A percentile compares a stretch with the other conserved stretches of the same genome.
These are phyloP conservation scores for Byssoonygena ceratinophila DNA, from an alignment of 2,329 filamentous ascomycete genomes.

Conservation along the genomic window DNA sequence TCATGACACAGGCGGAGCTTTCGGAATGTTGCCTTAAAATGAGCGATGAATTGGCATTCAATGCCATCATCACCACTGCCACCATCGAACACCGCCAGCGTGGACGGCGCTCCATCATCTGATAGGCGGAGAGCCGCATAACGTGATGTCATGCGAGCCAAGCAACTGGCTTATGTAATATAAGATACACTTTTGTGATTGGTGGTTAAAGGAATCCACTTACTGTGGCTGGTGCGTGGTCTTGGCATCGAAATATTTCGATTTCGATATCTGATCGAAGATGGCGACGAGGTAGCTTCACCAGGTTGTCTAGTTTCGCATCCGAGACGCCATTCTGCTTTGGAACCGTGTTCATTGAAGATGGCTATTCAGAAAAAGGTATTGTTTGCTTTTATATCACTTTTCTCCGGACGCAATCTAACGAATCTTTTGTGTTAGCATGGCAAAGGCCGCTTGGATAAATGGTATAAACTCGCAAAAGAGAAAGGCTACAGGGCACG, in stretches of 20 bases:
- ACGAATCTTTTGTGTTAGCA: constrained; percentile 40
- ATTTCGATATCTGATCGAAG: background rate
- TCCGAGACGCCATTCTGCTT: background rate
- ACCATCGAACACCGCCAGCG: background rate
- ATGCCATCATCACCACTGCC: background rate
- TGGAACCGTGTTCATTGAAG: constrained; percentile 14
- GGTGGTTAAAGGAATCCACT: too few species aligned
- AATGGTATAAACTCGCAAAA: constrained; percentile 98
- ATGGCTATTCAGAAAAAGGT: constrained; percentile 98
- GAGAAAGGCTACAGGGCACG: constrained; percentile 94
- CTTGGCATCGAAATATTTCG: constrained; percentile 12
- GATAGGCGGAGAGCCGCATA: constrained; percentile 3
- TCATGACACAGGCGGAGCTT: background rate
- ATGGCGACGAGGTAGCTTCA: background rate
- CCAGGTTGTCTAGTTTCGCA: background rate
- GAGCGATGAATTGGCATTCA: constrained; percentile 4
- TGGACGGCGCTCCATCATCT: background rate
- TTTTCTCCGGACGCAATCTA: background rate
- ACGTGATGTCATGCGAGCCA: constrained; percentile 15
- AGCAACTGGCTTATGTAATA: constrained; percentile 7
- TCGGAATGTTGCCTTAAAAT: background rate
- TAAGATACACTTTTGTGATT: background rate
- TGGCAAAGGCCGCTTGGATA: constrained; percentile 95
- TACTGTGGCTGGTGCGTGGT: background rate
- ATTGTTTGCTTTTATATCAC: constrained; percentile 6